Evolutionary conservation across 805 yeast genomes (phyloP).

Genomic region (Candida fluviatilis): DNA sequence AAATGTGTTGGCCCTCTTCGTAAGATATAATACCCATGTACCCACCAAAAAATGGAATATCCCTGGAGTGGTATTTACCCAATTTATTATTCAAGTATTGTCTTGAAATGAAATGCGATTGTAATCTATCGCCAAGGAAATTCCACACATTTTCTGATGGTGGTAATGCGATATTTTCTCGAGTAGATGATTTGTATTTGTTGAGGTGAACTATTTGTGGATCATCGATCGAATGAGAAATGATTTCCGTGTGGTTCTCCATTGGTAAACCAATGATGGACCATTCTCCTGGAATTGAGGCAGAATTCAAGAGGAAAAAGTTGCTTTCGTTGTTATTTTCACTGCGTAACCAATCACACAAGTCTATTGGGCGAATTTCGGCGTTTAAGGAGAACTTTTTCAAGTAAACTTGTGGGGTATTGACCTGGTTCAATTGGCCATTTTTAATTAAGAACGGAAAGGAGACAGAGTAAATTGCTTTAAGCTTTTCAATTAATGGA

Average conservation of each 20-base stretch:
- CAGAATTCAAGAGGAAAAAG: conserved; percentile 68
- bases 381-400: conserved; percentile 11
- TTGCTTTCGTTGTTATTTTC: conserved; percentile 30
- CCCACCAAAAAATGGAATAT: conserved; percentile 88
- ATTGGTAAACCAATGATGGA: conserved; percentile 77
- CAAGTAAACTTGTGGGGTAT: conserved; percentile 9
- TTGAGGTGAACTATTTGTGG: conserved; percentile 19
- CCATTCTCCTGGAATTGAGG: conserved; percentile 83
- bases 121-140: conserved; percentile 47
- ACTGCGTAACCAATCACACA: conserved; percentile 46
- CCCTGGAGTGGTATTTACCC: conserved; percentile 16
- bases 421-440: conserved; percentile 7
- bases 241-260: conserved; percentile 36
- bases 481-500: background rate
- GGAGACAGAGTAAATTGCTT: conserved; percentile 3
- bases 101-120: conserved; percentile 27
- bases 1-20: conserved; percentile 69
- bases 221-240: conserved; percentile 59
- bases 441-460: conserved; percentile 8
- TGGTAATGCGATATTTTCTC: conserved; percentile 3
- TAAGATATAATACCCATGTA: conserved; percentile 81
- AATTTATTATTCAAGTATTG: conserved; percentile 17
- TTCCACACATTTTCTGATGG: conserved; percentile 45
- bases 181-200: conserved; percentile 20
- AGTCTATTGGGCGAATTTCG: conserved; percentile 33